A percentile compares a stretch with the other conserved stretches of the same genome.
Evolutionary conservation across 2,329 filamentous ascomycete species (phyloP).

Genomic region (Alternaria solani): DNA sequence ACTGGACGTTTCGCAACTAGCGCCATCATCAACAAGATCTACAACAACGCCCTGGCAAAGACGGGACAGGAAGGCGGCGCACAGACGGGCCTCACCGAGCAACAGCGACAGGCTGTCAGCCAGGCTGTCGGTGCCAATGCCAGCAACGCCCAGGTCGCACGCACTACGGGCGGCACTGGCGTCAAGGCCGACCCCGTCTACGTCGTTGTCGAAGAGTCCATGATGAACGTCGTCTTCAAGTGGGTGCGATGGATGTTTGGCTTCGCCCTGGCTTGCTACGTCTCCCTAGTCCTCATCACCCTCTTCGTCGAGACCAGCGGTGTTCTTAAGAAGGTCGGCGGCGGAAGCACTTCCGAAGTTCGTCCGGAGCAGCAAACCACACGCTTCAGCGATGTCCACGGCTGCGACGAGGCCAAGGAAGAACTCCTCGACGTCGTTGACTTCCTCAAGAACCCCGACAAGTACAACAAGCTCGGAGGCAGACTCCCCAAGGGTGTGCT

Average conservation of each 20-base stretch:
- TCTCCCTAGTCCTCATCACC: constrained; percentile 79
- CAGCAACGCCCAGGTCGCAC: constrained; percentile 71
- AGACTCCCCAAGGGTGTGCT: constrained; percentile 97
- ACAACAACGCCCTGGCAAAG: constrained; percentile 75
- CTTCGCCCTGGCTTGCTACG: constrained; percentile 80
- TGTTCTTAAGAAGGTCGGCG: constrained; percentile 78
- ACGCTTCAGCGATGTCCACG: constrained; percentile 92
- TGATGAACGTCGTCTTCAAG: constrained; percentile 80
- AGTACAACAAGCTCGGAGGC: constrained; percentile 91
- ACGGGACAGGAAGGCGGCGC: constrained; percentile 59
- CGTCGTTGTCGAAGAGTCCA: constrained; percentile 92
- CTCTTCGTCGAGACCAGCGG: constrained; percentile 84
- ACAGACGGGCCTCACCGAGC: constrained; percentile 57
- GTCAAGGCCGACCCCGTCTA: constrained; percentile 87
- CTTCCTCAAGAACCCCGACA: constrained; percentile 91
- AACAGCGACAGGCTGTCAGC: constrained; percentile 78
- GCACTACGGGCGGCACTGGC: constrained; percentile 67
- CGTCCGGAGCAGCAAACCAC: constrained; percentile 93
- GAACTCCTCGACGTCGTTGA: constrained; percentile 97
- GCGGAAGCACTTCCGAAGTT: constrained; percentile 78
- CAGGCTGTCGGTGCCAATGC: constrained; percentile 80
- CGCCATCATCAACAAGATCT: constrained; percentile 77
- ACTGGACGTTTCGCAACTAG: constrained; percentile 86
- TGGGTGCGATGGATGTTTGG: constrained; percentile 88
- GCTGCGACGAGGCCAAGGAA: constrained; percentile 97